phyloP scores from a whole-genome alignment of 495 filamentous ascomycete genomes.

The Penicillium ucsense region DNA sequence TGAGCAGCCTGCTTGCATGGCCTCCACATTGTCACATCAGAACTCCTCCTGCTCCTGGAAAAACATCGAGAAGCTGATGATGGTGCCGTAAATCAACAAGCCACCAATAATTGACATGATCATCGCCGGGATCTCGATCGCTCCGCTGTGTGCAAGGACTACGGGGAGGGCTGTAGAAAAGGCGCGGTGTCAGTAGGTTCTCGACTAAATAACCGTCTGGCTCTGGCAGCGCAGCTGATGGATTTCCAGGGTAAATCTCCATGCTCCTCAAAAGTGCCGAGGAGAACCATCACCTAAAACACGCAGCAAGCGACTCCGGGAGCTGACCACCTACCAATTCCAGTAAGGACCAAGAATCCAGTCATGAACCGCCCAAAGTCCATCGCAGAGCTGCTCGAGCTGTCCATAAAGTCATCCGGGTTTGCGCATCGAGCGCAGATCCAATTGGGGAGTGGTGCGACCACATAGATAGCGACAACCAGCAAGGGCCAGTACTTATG shows the following conservation, averaged over 20 bases:
- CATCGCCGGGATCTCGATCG: slow-evolving; percentile 80
- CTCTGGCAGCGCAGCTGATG: too few species aligned
- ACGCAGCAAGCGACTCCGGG: too few species aligned
- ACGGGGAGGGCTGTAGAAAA: slow-evolving; percentile 67
- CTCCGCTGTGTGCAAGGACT: slow-evolving; percentile 71
- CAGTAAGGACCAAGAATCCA: slow-evolving; percentile 96
- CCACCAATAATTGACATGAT: slow-evolving; percentile 90
- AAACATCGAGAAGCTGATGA: slow-evolving; percentile 95
- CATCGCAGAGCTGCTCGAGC: slow-evolving; percentile 64
- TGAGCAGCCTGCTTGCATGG: too few species aligned
- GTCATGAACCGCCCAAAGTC: slow-evolving; percentile 93
- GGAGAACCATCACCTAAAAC: too few species aligned
- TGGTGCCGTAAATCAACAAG: slow-evolving; percentile 91
- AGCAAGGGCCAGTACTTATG: slow-evolving; percentile 86
- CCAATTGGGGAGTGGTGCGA: slow-evolving; percentile 94
- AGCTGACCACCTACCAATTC: slow-evolving; percentile 62
- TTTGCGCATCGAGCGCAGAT: slow-evolving; percentile 79
- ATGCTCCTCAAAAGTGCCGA: too few species aligned
- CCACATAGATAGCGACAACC: slow-evolving; percentile 88
- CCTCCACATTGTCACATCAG: slow-evolving; percentile 12
- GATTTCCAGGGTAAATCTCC: too few species aligned
- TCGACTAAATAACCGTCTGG: too few species aligned
- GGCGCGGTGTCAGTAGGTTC: slow-evolving; percentile 13
- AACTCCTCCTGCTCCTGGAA: slow-evolving; percentile 96
- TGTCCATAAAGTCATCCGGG: slow-evolving; percentile 96